phyloP scores from a whole-genome alignment of 2,329 filamentous ascomycete species.

The Fusarium sp. region DNA sequence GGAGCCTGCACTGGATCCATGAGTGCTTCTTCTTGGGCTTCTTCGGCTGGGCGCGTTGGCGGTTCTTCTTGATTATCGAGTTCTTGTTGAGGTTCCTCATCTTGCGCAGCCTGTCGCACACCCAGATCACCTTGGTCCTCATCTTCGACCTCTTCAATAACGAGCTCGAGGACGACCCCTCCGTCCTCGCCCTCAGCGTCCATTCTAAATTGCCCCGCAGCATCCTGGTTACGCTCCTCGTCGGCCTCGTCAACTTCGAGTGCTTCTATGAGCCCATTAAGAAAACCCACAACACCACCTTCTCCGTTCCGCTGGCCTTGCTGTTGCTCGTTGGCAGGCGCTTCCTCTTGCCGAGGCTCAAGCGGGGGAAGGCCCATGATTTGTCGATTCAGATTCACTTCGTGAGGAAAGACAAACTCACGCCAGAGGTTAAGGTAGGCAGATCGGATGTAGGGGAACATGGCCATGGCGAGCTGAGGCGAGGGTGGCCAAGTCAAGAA shows the following conservation, averaged over 20 bases:
- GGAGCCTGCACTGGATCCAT: constrained; percentile 9
- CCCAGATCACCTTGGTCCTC: constrained; percentile 55
- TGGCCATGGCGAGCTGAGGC: constrained; percentile 60
- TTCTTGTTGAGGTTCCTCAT: constrained; percentile 17
- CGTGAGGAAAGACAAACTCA: constrained; percentile 58
- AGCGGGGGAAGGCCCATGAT: constrained; percentile 55
- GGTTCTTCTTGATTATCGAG: constrained; percentile 13
- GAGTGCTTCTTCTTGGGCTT: constrained; percentile 1
- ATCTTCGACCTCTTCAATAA: constrained; percentile 53
- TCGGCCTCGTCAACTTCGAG: constrained; percentile 51
- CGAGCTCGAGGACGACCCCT: constrained; percentile 50
- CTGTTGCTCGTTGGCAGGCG: constrained; percentile 25
- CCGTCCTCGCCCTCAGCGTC: constrained; percentile 41
- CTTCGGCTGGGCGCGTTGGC: constrained; percentile 4
- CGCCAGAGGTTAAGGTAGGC: constrained; percentile 61
- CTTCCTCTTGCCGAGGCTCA: constrained; percentile 41
- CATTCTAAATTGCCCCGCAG: constrained; percentile 30
- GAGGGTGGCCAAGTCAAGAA: constrained; percentile 65
- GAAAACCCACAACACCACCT: constrained; percentile 51
- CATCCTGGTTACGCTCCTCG: constrained; percentile 39
- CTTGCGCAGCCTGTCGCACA: constrained; percentile 37
- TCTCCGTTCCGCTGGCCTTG: constrained; percentile 40
- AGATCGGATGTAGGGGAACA: constrained; percentile 60
- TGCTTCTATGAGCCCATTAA: constrained; percentile 53
- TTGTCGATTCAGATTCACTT: constrained; percentile 60